A percentile compares a stretch with the other conserved stretches of the same genome.
These are phyloP conservation scores for Termitomyces sp. DNA, from an alignment of 768 basidiomycete species.

Conservation along the genomic window DNA sequence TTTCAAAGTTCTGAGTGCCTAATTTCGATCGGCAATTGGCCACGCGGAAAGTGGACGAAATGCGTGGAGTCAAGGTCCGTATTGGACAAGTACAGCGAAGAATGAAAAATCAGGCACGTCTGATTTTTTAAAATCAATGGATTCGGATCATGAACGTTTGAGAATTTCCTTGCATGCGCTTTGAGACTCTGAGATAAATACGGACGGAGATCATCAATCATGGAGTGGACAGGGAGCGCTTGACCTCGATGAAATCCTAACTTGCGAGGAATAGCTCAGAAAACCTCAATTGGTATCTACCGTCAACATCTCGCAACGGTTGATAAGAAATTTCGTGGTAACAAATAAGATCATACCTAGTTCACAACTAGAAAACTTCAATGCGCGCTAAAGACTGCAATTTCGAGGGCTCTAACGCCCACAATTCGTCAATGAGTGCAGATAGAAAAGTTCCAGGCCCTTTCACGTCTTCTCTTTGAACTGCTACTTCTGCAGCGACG, in stretches of 20 bases:
- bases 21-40: not conserved
- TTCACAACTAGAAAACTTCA: constrained; percentile 16
- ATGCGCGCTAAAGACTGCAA: constrained; percentile 30
- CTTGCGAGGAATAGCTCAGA: too few relatives aligned
- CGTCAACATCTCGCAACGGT: not conserved
- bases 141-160: too few relatives aligned
- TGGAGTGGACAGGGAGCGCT: too few relatives aligned
- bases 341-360: not conserved
- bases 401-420: constrained; percentile 28
- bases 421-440: constrained; percentile 60
- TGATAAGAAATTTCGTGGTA: not conserved
- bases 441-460: constrained; percentile 67
- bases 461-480: constrained; percentile 41
- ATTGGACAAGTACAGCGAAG: too few relatives aligned
- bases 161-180: too few relatives aligned
- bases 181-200: too few relatives aligned
- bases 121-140: too few relatives aligned
- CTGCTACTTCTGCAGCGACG: constrained; percentile 60
- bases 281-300: too few relatives aligned
- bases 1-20: constrained; percentile 10
- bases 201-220: too few relatives aligned
- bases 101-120: not conserved
- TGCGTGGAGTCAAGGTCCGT: not conserved
- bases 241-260: too few relatives aligned
- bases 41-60: not conserved